These are phyloP conservation scores for Vitis riparia DNA, from an alignment of 164 flowering plant species.

Conservation along the genomic window DNA sequence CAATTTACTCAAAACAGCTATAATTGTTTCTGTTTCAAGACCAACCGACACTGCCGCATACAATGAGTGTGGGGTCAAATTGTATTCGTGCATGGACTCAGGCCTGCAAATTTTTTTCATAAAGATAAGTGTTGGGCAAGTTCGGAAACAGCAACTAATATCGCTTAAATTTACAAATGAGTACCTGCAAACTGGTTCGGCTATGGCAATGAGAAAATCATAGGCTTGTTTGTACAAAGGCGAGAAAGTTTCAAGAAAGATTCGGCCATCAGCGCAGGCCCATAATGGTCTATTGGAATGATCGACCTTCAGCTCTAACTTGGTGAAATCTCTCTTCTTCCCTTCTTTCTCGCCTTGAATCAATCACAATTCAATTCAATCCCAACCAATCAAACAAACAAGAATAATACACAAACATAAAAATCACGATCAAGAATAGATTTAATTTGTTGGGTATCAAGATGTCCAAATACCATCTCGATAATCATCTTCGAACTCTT, in stretches of 20 bases:
- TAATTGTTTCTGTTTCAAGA: slow-evolving; percentile 84
- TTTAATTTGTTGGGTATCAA: not conserved
- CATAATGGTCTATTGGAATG: slow-evolving; percentile 87
- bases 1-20: slow-evolving; percentile 29
- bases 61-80: slow-evolving; percentile 83
- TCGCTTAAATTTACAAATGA: not conserved
- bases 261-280: slow-evolving; percentile 96
- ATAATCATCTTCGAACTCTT: slow-evolving; percentile 20
- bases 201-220: slow-evolving; percentile 96
- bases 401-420: not conserved
- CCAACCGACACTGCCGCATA: slow-evolving; percentile 99
- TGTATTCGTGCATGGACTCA: slow-evolving; percentile 90
- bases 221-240: slow-evolving; percentile 91
- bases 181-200: slow-evolving; percentile 98
- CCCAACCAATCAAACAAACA: not conserved
- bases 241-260: slow-evolving; percentile 91
- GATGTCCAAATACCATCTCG: slow-evolving; percentile 19
- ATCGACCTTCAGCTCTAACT: slow-evolving; percentile 83
- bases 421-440: not conserved
- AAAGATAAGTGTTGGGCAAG: not conserved
- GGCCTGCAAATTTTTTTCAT: slow-evolving; percentile 46
- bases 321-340: slow-evolving; percentile 79
- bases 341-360: slow-evolving; percentile 42
- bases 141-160: not conserved
- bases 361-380: slow-evolving; percentile 8